These are phyloP conservation scores for Bolboschoenoplectus hybrid DNA, from an alignment of 202 grass and related monocot genomes.

Conservation along the genomic window DNA sequence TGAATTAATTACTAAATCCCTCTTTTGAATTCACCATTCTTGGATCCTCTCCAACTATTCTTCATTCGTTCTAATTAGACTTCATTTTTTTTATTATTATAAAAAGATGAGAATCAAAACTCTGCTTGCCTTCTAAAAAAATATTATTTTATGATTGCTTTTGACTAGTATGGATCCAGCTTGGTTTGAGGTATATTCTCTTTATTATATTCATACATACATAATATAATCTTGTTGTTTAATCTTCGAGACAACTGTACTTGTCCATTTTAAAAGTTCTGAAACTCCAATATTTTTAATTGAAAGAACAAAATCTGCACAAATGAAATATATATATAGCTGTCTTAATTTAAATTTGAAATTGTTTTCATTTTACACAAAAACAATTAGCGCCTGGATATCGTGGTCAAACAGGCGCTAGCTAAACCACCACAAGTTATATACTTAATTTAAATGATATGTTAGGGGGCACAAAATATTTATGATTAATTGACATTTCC, in stretches of 20 bases:
- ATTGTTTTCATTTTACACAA: conserved; percentile 27
- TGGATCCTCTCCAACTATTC: not conserved
- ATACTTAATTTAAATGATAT: conserved; percentile 10
- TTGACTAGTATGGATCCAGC: not conserved
- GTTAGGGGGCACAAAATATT: not conserved
- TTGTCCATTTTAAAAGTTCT: not conserved
- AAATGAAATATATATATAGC: not conserved
- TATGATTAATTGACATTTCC: not conserved
- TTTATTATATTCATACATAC: not conserved
- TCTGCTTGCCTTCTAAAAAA: not conserved
- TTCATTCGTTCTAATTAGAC: not conserved
- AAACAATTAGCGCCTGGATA: conserved; percentile 20
- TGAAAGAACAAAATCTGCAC: conserved; percentile 33
- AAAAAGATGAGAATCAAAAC: not conserved
- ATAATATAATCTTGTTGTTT: not conserved
- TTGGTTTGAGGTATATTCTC: not conserved
- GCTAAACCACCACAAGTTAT: not conserved
- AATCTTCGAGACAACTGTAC: conserved; percentile 5
- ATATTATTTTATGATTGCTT: not conserved
- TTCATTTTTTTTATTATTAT: not conserved
- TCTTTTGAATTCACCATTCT: not conserved
- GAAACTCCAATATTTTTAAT: not conserved
- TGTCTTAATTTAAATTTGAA: conserved; percentile 18
- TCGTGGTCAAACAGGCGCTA: conserved; percentile 3
- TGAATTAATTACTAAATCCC: not conserved